Percentiles rank a stretch among this genome's conserved stretches.
These are phyloP conservation scores for Septoria linicola DNA, from an alignment of 2,329 filamentous ascomycete species.

Conservation along the genomic window DNA sequence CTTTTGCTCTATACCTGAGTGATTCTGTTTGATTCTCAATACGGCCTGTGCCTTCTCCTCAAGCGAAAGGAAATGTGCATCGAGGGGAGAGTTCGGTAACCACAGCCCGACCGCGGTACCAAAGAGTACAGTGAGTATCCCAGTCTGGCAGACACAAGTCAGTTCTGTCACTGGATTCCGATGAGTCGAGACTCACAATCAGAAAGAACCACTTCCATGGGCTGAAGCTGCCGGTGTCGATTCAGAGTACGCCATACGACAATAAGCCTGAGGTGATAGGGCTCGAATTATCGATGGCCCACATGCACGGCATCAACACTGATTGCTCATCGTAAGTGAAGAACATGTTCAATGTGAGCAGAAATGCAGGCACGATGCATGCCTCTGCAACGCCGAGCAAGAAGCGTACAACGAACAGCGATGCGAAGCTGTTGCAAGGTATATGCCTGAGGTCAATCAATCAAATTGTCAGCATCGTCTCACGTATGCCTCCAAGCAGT, in stretches of 20 bases:
- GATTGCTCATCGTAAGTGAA: slow-evolving; percentile 23
- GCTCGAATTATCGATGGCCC: slow-evolving; percentile 24
- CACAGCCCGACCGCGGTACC: slow-evolving; percentile 33
- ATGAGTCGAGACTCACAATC: too few species aligned
- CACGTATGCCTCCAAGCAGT: too few species aligned
- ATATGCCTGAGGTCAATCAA: slow-evolving; percentile 27
- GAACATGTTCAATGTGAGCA: slow-evolving; percentile 22
- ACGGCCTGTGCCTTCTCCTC: slow-evolving; percentile 40
- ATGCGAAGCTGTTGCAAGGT: slow-evolving; percentile 21
- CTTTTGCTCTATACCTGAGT: slow-evolving; percentile 42
- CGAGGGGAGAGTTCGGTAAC: slow-evolving; percentile 39
- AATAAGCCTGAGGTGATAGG: slow-evolving; percentile 22
- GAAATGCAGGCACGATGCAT: slow-evolving; percentile 21
- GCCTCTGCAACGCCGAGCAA: slow-evolving; percentile 34
- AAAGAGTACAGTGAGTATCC: slow-evolving; percentile 20
- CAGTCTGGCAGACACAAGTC: too few species aligned
- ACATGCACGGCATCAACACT: slow-evolving; percentile 24
- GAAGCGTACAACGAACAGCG: slow-evolving; percentile 35
- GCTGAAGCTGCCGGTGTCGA: slow-evolving; percentile 20
- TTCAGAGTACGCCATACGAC: slow-evolving; percentile 24
- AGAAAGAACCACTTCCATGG: slow-evolving; percentile 27
- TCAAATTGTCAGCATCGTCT: too few species aligned
- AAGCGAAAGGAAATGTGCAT: slow-evolving; percentile 36
- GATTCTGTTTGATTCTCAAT: slow-evolving; percentile 39
- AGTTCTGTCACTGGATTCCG: too few species aligned